phyloP scores from a whole-genome alignment of 805 yeast species.

The Metschnikowia picachoensis region DNA sequence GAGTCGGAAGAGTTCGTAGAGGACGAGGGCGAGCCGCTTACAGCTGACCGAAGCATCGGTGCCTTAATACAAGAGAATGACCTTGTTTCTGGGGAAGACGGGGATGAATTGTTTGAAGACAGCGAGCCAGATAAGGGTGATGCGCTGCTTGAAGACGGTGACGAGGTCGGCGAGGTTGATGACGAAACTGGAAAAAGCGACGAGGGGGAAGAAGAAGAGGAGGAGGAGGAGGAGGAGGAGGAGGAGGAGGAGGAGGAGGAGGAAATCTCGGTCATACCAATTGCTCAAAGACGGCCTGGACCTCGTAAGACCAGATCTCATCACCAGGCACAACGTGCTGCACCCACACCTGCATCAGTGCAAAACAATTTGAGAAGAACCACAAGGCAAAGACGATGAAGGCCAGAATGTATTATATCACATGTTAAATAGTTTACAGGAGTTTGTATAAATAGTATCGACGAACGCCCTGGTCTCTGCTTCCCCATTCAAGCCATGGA shows the following conservation, averaged over 20 bases:
- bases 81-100: slow-evolving; percentile 15
- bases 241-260: neutral
- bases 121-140: slow-evolving; percentile 21
- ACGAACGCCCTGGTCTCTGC: slow-evolving; percentile 30
- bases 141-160: slow-evolving; percentile 24
- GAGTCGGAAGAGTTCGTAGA: slow-evolving; percentile 9
- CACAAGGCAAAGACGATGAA: neutral
- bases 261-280: neutral
- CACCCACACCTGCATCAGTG: neutral
- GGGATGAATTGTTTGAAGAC: slow-evolving; percentile 9
- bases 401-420: slow-evolving; percentile 1
- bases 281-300: no score
- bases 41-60: slow-evolving; percentile 2
- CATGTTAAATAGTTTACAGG: slow-evolving; percentile 29
- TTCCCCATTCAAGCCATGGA: slow-evolving; percentile 28
- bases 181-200: slow-evolving; percentile 14
- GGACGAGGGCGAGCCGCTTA: slow-evolving; percentile 5
- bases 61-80: slow-evolving; percentile 11
- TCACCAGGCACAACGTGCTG: neutral
- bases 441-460: slow-evolving; percentile 34
- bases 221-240: slow-evolving; percentile 1
- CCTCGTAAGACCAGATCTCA: slow-evolving; percentile 1
- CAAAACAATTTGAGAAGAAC: neutral
- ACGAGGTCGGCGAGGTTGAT: slow-evolving; percentile 7
- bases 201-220: slow-evolving; percentile 16